phyloP scores from a whole-genome alignment of 345 rosid species.

The Isatis tinctoria region DNA sequence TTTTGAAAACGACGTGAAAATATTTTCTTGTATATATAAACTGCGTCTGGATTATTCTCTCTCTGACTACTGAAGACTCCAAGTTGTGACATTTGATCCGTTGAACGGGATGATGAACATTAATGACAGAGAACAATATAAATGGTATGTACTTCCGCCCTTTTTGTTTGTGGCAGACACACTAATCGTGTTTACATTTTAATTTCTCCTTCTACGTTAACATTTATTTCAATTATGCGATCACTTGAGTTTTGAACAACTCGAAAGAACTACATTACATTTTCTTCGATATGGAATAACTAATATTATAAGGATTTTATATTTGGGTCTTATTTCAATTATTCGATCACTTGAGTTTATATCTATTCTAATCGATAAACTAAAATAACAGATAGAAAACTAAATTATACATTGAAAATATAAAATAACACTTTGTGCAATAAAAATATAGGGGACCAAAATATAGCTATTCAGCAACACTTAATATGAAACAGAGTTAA shows the following conservation, averaged over 20 bases:
- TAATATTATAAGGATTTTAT: background rate
- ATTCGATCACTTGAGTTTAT: background rate
- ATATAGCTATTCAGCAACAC: too few species aligned
- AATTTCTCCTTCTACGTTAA: background rate
- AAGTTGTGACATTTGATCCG: slow-evolving; percentile 19
- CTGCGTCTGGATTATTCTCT: background rate
- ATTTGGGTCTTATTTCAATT: background rate
- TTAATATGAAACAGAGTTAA: too few species aligned
- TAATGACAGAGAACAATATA: slow-evolving; percentile 7
- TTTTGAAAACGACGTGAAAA: slow-evolving; percentile 11
- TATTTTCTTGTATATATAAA: background rate
- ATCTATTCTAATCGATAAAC: background rate
- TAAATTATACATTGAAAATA: too few species aligned
- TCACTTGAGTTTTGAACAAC: slow-evolving; percentile 11
- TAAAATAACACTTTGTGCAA: too few species aligned
- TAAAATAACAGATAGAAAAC: too few species aligned
- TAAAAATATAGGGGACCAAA: too few species aligned
- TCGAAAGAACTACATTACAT: background rate
- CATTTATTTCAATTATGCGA: background rate
- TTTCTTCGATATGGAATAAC: background rate
- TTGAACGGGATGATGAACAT: slow-evolving; percentile 3
- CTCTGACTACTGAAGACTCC: slow-evolving; percentile 7
- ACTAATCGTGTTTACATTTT: slow-evolving; percentile 17
- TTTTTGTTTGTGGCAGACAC: slow-evolving; percentile 29
- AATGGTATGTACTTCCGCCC: slow-evolving; percentile 8